Conservation (phyloP, 2,329 filamentous ascomycete species). For the Aureobasidium lini region DNA sequence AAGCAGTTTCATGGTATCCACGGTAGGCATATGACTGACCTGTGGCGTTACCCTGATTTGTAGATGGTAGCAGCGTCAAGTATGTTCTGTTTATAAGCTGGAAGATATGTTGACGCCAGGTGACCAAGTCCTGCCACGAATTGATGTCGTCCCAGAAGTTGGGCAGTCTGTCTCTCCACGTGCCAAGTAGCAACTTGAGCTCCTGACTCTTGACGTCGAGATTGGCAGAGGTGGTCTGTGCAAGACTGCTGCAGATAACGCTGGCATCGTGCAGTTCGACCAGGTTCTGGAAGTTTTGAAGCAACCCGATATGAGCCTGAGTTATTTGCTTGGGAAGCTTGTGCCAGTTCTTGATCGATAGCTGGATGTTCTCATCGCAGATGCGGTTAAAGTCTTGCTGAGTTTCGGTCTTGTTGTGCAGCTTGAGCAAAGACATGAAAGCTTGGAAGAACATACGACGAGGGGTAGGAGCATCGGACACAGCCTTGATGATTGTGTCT, state of each 20-base stretch:
- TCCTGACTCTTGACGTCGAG: slow-evolving; percentile 92
- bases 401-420: slow-evolving; percentile 80
- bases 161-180: slow-evolving; percentile 89
- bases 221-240: slow-evolving; percentile 74
- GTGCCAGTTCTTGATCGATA: slow-evolving; percentile 97
- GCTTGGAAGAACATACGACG: slow-evolving; percentile 94
- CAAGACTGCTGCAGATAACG: slow-evolving; percentile 86
- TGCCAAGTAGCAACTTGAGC: slow-evolving; percentile 84
- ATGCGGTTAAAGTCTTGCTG: slow-evolving; percentile 76
- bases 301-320: slow-evolving; percentile 85
- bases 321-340: slow-evolving; percentile 91
- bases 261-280: slow-evolving; percentile 97
- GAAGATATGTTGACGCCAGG: slow-evolving; percentile 98
- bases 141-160: slow-evolving; percentile 99
- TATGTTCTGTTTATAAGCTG: slow-evolving; percentile 94
- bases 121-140: slow-evolving; percentile 98
- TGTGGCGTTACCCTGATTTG: slow-evolving; percentile 66
- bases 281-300: slow-evolving; percentile 96
- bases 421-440: slow-evolving; percentile 92
- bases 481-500: slow-evolving; percentile 88
- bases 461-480: slow-evolving; percentile 95
- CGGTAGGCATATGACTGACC: slow-evolving; percentile 94
- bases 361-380: slow-evolving; percentile 93
- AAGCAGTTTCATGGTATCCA: slow-evolving; percentile 96
- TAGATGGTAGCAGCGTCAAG: slow-evolving; percentile 70